Evolutionary conservation across 129 eudicot genomes (phyloP), one percentile per base, ranked within the genome.

Genomic region (Chrysanthemum makinoi): DNA sequence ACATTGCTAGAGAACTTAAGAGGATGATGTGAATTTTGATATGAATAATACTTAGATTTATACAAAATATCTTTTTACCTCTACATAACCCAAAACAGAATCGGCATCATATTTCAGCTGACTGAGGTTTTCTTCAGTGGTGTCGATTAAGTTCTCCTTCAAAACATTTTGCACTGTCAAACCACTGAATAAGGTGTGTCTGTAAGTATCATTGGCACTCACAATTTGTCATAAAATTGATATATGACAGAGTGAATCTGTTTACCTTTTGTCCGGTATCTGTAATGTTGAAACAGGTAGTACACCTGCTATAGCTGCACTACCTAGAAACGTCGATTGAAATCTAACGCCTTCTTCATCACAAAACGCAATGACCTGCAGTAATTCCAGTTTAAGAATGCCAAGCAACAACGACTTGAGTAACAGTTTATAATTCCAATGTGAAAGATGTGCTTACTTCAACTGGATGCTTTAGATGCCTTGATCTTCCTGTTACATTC

Each of bases 261-360:
- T 22, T 33, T 73, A 94, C 99, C 90, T 90, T 74, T 94, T 90
- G 83, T 94, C 99, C 24, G 86, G 82, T 78, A 83, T 72, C 16
- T 94, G 89, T 77, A 94, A 66, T 44, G 94, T 70, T 58, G 99
- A 82, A 79, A 65, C 80, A 44, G 96, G 96, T 71, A 90, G 79
- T 60, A 85, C 85, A 73, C 99, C 99, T 74, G 99, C 96, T 80
- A 94, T 85, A 56, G 96, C 99, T 77, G 90, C 99, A 84, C 99
- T 94, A 70, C 99, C 99, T 75, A 94, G 80, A 82, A 94, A 94
- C 47, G 99, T 90, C 20, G 99, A 85, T 60, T 94, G 99, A 57
- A 94, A 94, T 72, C 97, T 79, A 62, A 90, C 95, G 79, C 99
- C 99, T 84, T 94, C 99, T 76, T 94, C 99, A 48, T 94, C 99